These are phyloP conservation scores for Cladophialophora yegresii DNA, from an alignment of 2,329 filamentous ascomycete genomes.

Conservation along the genomic window DNA sequence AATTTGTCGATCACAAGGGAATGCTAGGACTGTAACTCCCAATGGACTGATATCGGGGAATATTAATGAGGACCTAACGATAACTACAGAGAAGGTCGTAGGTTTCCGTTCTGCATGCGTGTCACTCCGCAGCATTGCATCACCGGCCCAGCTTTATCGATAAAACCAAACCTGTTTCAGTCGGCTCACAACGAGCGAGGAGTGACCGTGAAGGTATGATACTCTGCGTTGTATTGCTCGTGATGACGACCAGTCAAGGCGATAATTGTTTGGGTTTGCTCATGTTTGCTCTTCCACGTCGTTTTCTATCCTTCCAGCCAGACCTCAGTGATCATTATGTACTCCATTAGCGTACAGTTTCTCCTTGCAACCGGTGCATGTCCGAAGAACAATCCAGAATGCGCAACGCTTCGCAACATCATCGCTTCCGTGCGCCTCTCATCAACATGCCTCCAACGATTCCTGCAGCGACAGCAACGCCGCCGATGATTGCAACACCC, in stretches of 20 bases:
- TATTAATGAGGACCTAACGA: constrained; percentile 8
- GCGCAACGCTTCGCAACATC: constrained; percentile 5
- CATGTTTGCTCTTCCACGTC: constrained; percentile 5
- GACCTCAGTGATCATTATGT: not conserved
- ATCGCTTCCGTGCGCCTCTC: constrained; percentile 62
- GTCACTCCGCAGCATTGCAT: constrained; percentile 16
- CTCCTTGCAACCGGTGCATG: constrained; percentile 4
- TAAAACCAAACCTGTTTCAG: not conserved
- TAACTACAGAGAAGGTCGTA: constrained; percentile 4
- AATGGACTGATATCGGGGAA: not conserved
- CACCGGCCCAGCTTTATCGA: constrained; percentile 7
- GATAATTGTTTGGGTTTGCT: not conserved
- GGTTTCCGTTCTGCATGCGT: constrained; percentile 8
- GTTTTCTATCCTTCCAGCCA: constrained; percentile 4
- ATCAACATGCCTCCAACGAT: constrained; percentile 86
- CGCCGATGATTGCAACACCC: constrained; percentile 92
- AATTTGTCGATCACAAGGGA: constrained; percentile 1
- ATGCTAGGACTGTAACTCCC: not conserved
- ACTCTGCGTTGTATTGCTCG: not conserved
- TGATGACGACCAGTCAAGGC: not conserved
- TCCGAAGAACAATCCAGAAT: not conserved
- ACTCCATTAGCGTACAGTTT: constrained; percentile 8
- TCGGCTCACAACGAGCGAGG: not conserved
- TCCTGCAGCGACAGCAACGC: constrained; percentile 89
- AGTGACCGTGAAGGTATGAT: not conserved